A percentile compares a stretch with the other conserved stretches of the same genome.
Conservation (phyloP, 345 rosid genomes). For the Cardamine chenopodiifolia region DNA sequence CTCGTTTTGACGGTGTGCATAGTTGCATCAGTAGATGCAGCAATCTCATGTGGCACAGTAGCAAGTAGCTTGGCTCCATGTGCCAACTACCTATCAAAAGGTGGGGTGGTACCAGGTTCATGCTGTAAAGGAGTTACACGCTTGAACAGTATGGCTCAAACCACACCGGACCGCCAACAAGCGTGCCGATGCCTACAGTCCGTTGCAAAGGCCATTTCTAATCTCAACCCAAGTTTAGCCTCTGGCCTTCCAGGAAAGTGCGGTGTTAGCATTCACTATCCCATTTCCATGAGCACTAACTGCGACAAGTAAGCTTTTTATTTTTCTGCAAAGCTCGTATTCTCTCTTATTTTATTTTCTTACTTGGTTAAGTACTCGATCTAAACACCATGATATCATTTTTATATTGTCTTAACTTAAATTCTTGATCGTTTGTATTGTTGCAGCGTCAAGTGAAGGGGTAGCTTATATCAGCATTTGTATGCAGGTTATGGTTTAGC, state of each 20-base stretch:
- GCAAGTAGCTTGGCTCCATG: slow-evolving; percentile 35
- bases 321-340: not conserved
- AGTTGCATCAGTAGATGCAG: slow-evolving; percentile 29
- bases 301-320: slow-evolving; percentile 43
- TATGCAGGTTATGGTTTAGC: slow-evolving; percentile 15
- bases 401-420: not conserved
- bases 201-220: not conserved
- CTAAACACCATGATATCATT: not conserved
- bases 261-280: slow-evolving; percentile 52
- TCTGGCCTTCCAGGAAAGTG: slow-evolving; percentile 48
- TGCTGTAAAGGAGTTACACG: slow-evolving; percentile 51
- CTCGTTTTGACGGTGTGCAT: slow-evolving; percentile 5
- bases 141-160: slow-evolving; percentile 42
- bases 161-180: slow-evolving; percentile 53
- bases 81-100: slow-evolving; percentile 31
- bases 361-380: not conserved
- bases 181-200: slow-evolving; percentile 53
- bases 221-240: slow-evolving; percentile 28
- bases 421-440: not conserved
- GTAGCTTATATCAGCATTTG: not conserved
- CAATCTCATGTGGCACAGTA: slow-evolving; percentile 47
- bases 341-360: not conserved
- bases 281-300: slow-evolving; percentile 51
- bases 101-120: not conserved
- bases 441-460: slow-evolving; percentile 21